A percentile compares a stretch with the other conserved stretches of the same genome.
phyloP scores from a whole-genome alignment of 306 rosid species.

The Echinosophora koreensis region DNA sequence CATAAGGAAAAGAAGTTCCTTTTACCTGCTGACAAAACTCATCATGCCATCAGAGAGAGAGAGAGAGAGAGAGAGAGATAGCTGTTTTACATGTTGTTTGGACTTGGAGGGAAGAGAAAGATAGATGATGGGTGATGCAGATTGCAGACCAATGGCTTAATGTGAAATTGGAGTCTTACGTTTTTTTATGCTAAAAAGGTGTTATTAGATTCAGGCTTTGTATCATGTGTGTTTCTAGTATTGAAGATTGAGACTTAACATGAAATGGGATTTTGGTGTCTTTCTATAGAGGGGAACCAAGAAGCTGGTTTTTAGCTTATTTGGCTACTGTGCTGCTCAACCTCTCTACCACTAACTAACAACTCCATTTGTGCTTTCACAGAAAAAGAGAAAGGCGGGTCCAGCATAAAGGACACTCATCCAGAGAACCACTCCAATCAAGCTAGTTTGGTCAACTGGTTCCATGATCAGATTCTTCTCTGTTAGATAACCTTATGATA shows the following conservation, averaged over 20 bases:
- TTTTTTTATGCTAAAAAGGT: not conserved
- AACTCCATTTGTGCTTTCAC: slow-evolving; percentile 50
- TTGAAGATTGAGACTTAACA: not conserved
- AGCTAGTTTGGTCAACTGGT: slow-evolving; percentile 56
- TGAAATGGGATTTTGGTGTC: not conserved
- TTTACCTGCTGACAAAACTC: slow-evolving; percentile 1
- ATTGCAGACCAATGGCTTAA: not conserved
- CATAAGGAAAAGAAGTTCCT: slow-evolving; percentile 38
- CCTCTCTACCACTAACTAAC: slow-evolving; percentile 26
- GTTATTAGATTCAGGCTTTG: slow-evolving; percentile 23
- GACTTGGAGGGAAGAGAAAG: slow-evolving; percentile 8
- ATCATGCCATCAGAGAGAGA: not conserved
- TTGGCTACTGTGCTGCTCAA: not conserved
- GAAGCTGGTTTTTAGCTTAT: not conserved
- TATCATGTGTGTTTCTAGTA: not conserved
- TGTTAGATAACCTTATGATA: not conserved
- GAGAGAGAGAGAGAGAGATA: not conserved
- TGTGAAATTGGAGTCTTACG: not conserved
- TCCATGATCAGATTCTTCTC: not conserved
- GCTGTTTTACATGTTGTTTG: slow-evolving; percentile 10
- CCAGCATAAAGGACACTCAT: not conserved
- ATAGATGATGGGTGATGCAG: not conserved
- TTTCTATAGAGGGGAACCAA: not conserved
- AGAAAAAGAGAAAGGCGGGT: not conserved
- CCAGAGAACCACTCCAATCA: slow-evolving; percentile 43